Base-by-base conservation (phyloP, 1,139 yeast species). In the Nakaseomyces nivariensis region DNA sequence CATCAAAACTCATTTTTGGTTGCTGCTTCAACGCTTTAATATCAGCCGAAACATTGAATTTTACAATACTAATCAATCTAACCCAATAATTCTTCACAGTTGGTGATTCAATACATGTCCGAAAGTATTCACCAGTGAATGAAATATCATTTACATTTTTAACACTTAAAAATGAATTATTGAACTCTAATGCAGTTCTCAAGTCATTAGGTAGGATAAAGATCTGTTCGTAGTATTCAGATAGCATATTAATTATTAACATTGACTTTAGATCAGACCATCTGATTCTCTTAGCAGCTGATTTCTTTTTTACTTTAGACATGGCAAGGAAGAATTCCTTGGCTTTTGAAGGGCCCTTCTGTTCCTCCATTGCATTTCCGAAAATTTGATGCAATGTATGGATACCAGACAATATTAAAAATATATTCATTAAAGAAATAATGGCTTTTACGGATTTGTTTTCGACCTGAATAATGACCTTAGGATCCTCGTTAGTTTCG, bases 41-140 rank as follows among this genome's bases (percentile, higher is more conserved):
- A 45, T 64, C 59, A 13, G 61, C 52, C 11, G 29, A 41, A 3
- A 61, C 50, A 8, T 48, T 50, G 45, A 52, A 64, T 52, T 78
- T 78, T 13, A 74, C 62, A 48, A 79, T 71, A 5, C 64, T 57
- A 3, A 75, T 49, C 41, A 81, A 59, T 45, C 85, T 65, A 31
- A 74, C 67, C 86, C 86, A 81, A 50, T 64, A 66, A 1, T 70
- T 70, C 2, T 71, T 63, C 0, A 70, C 57, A 0, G 74, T 66
- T 0, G 85, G 82, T 0, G 84, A 79, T 50, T 77, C 78, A 0
- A 79, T 78, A 54, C 82, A 71, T 2, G 76, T 54, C 51, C 87
- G 68, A 3, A 72, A 52, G 45, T 76, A 70, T 10, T 70, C 69
- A 17, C 75, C 65, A 7, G 49, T 49, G 2, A 67, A 17, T 0